Evolutionary conservation across 2,329 filamentous ascomycete genomes (phyloP).

Genomic region (Fusarium siculi): DNA sequence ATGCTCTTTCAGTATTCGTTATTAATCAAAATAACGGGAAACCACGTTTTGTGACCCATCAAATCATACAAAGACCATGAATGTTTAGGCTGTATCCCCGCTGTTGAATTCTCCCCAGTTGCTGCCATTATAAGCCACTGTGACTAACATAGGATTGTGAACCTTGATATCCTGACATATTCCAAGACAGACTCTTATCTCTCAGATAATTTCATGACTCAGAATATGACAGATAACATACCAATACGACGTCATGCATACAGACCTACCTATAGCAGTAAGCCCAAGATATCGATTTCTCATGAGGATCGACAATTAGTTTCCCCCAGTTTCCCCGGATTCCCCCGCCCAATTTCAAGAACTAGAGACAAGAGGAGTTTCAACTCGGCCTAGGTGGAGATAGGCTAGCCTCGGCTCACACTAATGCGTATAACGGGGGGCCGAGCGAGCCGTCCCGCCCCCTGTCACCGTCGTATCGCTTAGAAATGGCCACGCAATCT

Average conservation of each 20-base stretch:
- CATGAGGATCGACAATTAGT: too few relatives aligned
- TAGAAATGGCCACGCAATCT: not conserved
- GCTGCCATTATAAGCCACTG: not conserved
- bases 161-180: not conserved
- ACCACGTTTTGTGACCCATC: not conserved
- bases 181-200: not conserved
- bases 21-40: not conserved
- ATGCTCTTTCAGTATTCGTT: accelerated
- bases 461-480: not conserved
- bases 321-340: not conserved
- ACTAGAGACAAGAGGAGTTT: not conserved
- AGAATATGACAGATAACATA: not conserved
- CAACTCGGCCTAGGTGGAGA: too few relatives aligned
- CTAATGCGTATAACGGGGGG: not conserved
- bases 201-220: too few relatives aligned
- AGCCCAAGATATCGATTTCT: not conserved
- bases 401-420: not conserved
- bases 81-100: accelerated
- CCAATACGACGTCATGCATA: not conserved
- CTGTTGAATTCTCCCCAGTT: not conserved
- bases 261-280: not conserved
- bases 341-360: not conserved
- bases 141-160: not conserved
- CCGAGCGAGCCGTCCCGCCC: not conserved
- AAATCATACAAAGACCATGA: accelerated